phyloP scores from a whole-genome alignment of 768 basidiomycete genomes.

The Naganishia kalamii region DNA sequence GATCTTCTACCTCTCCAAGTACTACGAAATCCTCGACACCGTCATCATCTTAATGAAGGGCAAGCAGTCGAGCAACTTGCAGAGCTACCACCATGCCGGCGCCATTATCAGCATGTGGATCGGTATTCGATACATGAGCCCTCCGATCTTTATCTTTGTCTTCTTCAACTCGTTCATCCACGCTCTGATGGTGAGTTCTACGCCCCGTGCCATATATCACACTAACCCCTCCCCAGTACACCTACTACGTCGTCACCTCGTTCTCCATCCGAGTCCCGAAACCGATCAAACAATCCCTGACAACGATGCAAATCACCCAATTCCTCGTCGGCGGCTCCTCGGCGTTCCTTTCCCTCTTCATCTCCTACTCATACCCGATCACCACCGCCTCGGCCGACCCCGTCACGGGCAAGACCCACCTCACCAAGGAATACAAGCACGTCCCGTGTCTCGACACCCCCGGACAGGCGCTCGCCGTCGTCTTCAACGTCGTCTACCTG shows the following conservation, averaged over 20 bases:
- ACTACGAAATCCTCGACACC: slow-evolving; percentile 31
- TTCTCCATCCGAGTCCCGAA: slow-evolving; percentile 32
- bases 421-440: slow-evolving; percentile 6
- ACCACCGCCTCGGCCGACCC: not conserved
- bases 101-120: slow-evolving; percentile 32
- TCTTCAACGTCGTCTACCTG: slow-evolving; percentile 33
- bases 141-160: slow-evolving; percentile 29
- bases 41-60: slow-evolving; percentile 38
- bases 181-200: slow-evolving; percentile 16
- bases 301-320: slow-evolving; percentile 34
- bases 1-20: slow-evolving; percentile 29
- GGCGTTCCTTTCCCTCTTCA: slow-evolving; percentile 21
- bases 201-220: not conserved
- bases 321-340: slow-evolving; percentile 29
- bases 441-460: slow-evolving; percentile 26
- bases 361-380: slow-evolving; percentile 22
- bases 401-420: not conserved
- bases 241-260: slow-evolving; percentile 36
- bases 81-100: slow-evolving; percentile 38
- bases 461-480: slow-evolving; percentile 27
- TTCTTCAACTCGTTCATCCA: slow-evolving; percentile 37
- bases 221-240: slow-evolving; percentile 18
- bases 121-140: slow-evolving; percentile 24
- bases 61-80: slow-evolving; percentile 32
- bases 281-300: slow-evolving; percentile 31